These are phyloP conservation scores for Emiliania huxleyi DNA, from an alignment of 78 protist genomes.

Conservation along the genomic window DNA sequence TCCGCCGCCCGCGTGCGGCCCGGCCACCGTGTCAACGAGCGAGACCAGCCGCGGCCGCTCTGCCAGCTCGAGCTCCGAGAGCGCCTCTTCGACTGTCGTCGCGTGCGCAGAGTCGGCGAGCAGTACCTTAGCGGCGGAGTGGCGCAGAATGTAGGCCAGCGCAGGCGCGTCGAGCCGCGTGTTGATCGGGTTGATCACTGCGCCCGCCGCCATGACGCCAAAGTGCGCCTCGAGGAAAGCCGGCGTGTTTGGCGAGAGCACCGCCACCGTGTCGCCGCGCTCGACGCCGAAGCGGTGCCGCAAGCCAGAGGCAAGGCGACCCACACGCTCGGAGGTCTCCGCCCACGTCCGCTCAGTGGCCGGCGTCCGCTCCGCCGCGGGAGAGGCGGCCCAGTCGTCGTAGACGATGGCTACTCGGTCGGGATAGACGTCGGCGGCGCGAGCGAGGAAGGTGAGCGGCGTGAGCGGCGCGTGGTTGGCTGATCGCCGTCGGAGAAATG, in stretches of 20 bases:
- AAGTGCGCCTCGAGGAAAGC: conserved; percentile 27
- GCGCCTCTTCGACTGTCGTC: conserved; percentile 18
- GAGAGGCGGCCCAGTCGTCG: not conserved
- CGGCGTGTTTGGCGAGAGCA: conserved; percentile 28
- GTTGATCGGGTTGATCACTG: conserved; percentile 38
- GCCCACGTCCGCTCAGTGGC: not conserved
- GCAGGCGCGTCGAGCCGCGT: conserved; percentile 39
- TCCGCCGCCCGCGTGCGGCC: not conserved
- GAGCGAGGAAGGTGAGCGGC: conserved; percentile 11
- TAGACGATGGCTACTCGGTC: not conserved
- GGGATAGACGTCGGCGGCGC: not conserved
- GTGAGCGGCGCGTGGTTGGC: conserved; percentile 29
- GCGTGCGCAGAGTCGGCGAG: conserved; percentile 32
- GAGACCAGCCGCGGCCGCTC: not conserved
- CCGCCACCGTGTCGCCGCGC: conserved; percentile 13
- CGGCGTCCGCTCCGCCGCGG: not conserved
- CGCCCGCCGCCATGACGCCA: conserved; percentile 34
- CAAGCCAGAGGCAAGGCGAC: not conserved
- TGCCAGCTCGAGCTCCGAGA: not conserved
- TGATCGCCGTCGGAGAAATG: too few relatives aligned
- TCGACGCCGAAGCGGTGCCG: not conserved
- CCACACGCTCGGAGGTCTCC: not conserved
- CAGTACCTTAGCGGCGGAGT: conserved; percentile 3
- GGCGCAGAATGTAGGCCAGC: conserved; percentile 33
- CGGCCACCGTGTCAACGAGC: not conserved